Base-by-base conservation (phyloP, 108 stramenopile species). In the Cyclotella kingstonii region DNA sequence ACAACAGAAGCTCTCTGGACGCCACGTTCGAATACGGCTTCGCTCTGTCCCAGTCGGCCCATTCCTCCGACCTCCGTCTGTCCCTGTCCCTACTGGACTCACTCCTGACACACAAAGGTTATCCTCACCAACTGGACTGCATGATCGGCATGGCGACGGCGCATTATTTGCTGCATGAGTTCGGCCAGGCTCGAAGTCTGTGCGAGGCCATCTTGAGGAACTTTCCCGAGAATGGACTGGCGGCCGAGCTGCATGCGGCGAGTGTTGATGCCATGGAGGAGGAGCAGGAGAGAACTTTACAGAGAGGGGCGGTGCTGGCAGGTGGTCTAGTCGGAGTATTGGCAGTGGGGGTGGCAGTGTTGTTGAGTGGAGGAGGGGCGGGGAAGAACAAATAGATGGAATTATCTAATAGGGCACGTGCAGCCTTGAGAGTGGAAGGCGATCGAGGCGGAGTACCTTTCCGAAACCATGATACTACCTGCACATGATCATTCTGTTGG, bases 1-100 rank as follows among this genome's bases (percentile, higher is more conserved):
- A 86, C 40, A 70, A 70, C 54, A 56, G 81, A 23, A 79, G 84
- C n/a, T 26, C 55, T 0, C 83, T 75, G 4, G 81, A 83, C 34
- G 79, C 83, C 56, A 87, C 88, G 11, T 93, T 93, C 70, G 86
- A 93, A 68, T 93, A 89, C 42, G 91, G 88, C 3, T 93, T 93
- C 66, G 81, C 84, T 31, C 60, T 93, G 5, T 84, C 78, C 66
- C 89, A 89, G 60, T 84, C 83, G 2, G 40, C 50, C 0, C 59
- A 85, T 27, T 49, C 62, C 18, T 60, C 73, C 4, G 91, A 93
- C 57, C 61, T 93, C 14, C 66, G 82, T 9, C 87, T 89, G 55
- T 76, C 88, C 26, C 71, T 93, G 26, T 68, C 81, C 35, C 84
- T 93, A 31, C 72, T 93, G 15, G 84, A 89, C 76, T 85, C 86